These are phyloP conservation scores for Paraphaeosphaeria minitans DNA, from an alignment of 2,329 filamentous ascomycete species.

Conservation along the genomic window DNA sequence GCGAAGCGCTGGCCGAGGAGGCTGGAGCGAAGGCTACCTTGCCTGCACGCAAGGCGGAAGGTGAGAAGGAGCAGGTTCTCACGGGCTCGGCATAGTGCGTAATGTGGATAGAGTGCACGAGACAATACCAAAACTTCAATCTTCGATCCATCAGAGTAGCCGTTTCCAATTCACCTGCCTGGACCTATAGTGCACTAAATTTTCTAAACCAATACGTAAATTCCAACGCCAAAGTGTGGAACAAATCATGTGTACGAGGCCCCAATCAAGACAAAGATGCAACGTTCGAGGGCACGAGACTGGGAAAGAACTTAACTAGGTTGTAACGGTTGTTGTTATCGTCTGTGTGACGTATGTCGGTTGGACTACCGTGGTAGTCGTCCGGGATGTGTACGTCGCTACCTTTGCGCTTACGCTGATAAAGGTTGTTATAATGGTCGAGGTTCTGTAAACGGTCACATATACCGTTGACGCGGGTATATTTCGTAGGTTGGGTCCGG, in stretches of 20 bases:
- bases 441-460: background rate
- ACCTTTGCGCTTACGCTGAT: no score
- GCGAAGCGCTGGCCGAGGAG: constrained; percentile 10
- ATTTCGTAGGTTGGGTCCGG: background rate
- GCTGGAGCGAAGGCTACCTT: background rate
- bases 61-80: background rate
- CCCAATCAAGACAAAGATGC: background rate
- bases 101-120: background rate
- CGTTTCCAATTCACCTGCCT: no score
- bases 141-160: no score
- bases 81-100: background rate
- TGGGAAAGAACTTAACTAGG: background rate
- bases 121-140: background rate
- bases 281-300: background rate
- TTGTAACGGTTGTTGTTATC: background rate
- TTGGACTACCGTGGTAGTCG: background rate
- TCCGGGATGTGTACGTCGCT: no score
- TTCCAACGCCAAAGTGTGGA: no score
- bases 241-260: background rate
- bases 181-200: no score
- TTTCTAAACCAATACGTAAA: no score
- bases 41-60: background rate
- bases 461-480: background rate
- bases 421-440: no score
- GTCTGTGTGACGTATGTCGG: background rate